Evolutionary conservation across 805 yeast species (phyloP).

Genomic region (Zygosaccharomyces siamensis): DNA sequence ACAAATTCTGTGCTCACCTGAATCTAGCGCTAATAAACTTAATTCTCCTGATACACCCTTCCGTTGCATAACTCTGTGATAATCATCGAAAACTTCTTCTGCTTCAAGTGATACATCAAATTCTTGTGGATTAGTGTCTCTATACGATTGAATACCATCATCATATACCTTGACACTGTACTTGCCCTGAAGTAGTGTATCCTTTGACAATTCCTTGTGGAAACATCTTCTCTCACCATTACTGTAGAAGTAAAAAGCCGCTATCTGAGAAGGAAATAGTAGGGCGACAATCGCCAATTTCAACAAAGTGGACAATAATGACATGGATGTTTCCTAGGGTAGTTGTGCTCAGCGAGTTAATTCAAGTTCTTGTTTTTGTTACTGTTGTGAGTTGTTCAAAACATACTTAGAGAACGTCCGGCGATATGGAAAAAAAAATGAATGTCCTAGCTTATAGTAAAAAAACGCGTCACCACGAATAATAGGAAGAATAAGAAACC

Average conservation of each 20-base stretch:
- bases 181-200: conserved; percentile 45
- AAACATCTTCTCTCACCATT: conserved; percentile 51
- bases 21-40: conserved; percentile 65
- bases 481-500: not conserved
- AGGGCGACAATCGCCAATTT: conserved; percentile 19
- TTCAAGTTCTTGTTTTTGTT: not conserved
- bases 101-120: conserved; percentile 41
- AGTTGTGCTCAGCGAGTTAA: not conserved
- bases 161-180: conserved; percentile 47
- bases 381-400: conserved; percentile 5
- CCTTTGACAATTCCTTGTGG: conserved; percentile 49
- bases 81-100: conserved; percentile 69
- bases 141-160: conserved; percentile 34
- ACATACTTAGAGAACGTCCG: not conserved
- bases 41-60: conserved; percentile 62
- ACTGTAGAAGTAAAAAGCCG: conserved; percentile 48
- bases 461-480: conserved; percentile 11
- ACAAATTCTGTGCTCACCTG: conserved; percentile 78
- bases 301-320: conserved; percentile 12
- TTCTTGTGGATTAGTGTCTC: conserved; percentile 34
- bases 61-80: conserved; percentile 69
- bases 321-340: not conserved
- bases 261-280: conserved; percentile 25
- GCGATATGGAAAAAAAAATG: conserved; percentile 1
- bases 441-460: not conserved